Evolutionary conservation across 139 green algal species (phyloP), one percentile per base, ranked within the genome.

Genomic region (Eudorina sp.): DNA sequence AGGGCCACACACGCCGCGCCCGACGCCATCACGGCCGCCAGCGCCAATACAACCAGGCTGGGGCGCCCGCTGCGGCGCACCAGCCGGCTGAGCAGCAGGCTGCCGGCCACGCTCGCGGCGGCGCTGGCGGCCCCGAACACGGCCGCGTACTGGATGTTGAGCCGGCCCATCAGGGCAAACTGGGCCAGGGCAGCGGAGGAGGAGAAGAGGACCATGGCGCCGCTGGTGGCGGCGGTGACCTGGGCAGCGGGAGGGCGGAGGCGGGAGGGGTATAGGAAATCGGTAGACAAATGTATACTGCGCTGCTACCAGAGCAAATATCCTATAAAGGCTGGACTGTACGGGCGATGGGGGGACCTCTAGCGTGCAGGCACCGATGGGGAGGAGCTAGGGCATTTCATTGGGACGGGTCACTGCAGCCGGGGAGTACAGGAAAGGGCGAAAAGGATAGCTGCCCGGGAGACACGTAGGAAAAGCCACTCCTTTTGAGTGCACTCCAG

Each of bases 191-290:
- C 94, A 0, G 92, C 80, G 29, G 81, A 76, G 60, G 88, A 85
- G 16, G 92, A 95, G 87, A 97, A 96, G 27, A 94, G 85, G 19
- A 95, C 85, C 90, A 95, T 93, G 27, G 82, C 75, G 41, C 84
- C 69, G 14, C 84, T 88, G 60, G 92, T 93, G 43, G 92, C 92
- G 25, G 92, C 86, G 2, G 82, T 88, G 25, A 92, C 84, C 92
- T 94, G 79, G 0, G 29, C 74, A 19, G 66, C 34, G 68, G 11
- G 41, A 81, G 14, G 64, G 27, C 38, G 66, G 78, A 25, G 64
- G n/a, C n/a, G n/a, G n/a, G n/a, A n/a, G n/a, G n/a, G n/a, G n/a
- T n/a, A n/a, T n/a, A n/a, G n/a, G n/a, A n/a, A n/a, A n/a, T n/a
- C n/a, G n/a, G n/a, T n/a, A n/a, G n/a, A n/a, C n/a, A n/a, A n/a